A percentile compares a stretch with the other conserved stretches of the same genome.
Conservation (phyloP, 805 yeast genomes). For the Zygosaccharomyces rouxii region DNA sequence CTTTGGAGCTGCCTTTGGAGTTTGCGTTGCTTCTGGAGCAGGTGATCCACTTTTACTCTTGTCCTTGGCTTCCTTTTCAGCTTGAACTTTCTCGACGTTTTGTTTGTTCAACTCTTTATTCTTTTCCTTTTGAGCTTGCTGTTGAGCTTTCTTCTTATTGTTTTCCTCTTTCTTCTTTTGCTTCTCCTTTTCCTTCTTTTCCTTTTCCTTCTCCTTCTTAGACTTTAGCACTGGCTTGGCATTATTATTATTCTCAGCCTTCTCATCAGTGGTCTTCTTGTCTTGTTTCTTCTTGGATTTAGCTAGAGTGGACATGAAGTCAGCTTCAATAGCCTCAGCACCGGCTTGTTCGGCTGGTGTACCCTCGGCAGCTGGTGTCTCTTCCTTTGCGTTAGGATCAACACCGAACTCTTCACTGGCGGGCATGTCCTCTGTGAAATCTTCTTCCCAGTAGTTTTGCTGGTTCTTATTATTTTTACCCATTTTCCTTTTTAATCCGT, state of each 20-base stretch:
- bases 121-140: conserved; percentile 55
- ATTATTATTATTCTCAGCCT: conserved; percentile 40
- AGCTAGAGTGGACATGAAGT: conserved; percentile 79
- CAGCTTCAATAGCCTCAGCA: conserved; percentile 52
- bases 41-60: conserved; percentile 33
- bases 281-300: conserved; percentile 72
- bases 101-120: conserved; percentile 46
- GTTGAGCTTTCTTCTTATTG: conserved; percentile 72
- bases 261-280: conserved; percentile 59
- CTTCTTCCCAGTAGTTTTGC: conserved; percentile 80
- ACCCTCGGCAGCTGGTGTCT: conserved; percentile 16
- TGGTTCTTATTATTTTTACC: conserved; percentile 58
- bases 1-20: conserved; percentile 36
- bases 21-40: conserved; percentile 29
- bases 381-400: conserved; percentile 21
- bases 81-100: conserved; percentile 35
- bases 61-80: conserved; percentile 36
- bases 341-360: conserved; percentile 27
- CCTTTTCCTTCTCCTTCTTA: conserved; percentile 92
- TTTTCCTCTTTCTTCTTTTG: conserved; percentile 87
- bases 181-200: conserved; percentile 90
- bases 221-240: conserved; percentile 72
- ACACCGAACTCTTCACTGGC: conserved; percentile 50
- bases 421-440: conserved; percentile 48
- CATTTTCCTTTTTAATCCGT: conserved; percentile 25